Evolutionary conservation across 2,329 filamentous ascomycete genomes (phyloP), one percentile per base, ranked within the genome.

Genomic region (Byssochlamys sp.): DNA sequence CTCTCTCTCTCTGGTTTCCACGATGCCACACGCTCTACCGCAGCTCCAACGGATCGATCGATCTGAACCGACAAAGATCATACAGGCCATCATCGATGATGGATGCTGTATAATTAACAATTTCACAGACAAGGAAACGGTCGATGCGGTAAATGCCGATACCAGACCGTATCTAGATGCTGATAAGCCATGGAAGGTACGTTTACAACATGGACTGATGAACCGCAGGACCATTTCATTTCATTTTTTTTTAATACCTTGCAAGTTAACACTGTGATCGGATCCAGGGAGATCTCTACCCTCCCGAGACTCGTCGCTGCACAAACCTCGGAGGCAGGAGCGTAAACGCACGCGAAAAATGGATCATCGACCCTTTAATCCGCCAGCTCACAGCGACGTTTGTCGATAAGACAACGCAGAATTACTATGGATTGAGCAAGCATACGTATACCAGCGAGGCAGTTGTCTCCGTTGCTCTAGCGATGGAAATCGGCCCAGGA

Each of bases 401-500:
- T 33, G 57, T 68, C 2, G 63, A 65, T 25, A 68, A 67, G 52
- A 67, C 65, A 4, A 68, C 66, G 0, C 57, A 61, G 26, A 67
- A 67, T 53, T 68, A 59, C 48, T 68, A 68, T 55, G 66, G 64
- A 6, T 61, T 63, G 48, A 66, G 61, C 9, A 65, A 64, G 39
- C 65, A 67, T 49, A 66, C 65, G 25, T 65, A 67, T 33, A 67
- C 65, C 7, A 67, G 62, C 54, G 58, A 63, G 19, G 63, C 66
- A 4, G 61, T 66, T 19, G 57, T 62, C 53, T 66, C 65, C 4
- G 66, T 62, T 9, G 63, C 61, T 0, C 55, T 67, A 59, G 64
- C 64, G 6, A 45, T 45, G 39, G 39, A 45, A 45, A 45, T 77
- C 25, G 70, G 73, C 35, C 75, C 75, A 0, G 75, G 75, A 0